Base-by-base conservation (phyloP, 2,329 filamentous ascomycete species). In the Nemania sp. region DNA sequence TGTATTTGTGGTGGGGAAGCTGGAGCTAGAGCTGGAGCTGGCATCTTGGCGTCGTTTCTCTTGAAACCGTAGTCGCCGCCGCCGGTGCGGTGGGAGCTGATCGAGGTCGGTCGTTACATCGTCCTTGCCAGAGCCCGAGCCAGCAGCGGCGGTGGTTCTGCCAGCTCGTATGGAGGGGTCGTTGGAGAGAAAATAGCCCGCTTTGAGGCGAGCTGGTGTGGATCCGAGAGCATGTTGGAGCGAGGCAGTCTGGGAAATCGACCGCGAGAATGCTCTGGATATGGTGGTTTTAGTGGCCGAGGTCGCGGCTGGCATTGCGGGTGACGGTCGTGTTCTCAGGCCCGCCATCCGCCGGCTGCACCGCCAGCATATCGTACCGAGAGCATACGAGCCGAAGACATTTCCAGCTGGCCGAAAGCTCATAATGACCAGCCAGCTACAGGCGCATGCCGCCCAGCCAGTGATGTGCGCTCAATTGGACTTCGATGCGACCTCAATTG, bases 101-200 rank as follows among this genome's bases (percentile, higher is more conserved):
- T 52, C 15, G 50, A 45, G 7, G 7, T 24, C 44, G 30, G 43
- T 30, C 28, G 43, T 50, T 28, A 52, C 9, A 31, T 57, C 54
- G n/a, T 15, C 12, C 17, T 47, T 23, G 28, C 34, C 20, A 14
- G 22, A 24, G 48, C 5, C 6, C 20, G 33, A 40, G 15, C 54
- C 45, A 14, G 52, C 43, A 4, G 40, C n/a, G n/a, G 17, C 26
- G 49, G 7, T 9, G 23, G 33, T 45, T 17, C 53, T 42, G 17
- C 52, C 43, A 4, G 40, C 14, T 33, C 34, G 46, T 33, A 56
- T 46, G 9, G 62, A 45, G 34, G 64, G 50, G 11, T 54, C 58
- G 31, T 70, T 69, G 31, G 68, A 63, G 9, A 67, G 26, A 51
- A 70, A 70, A 53, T 68, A 70, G 31, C 62, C 62, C 5, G 61